Evolutionary conservation across 2,329 filamentous ascomycete species (phyloP), one percentile per base, ranked within the genome.

Genomic region (Diaporthe sp.): DNA sequence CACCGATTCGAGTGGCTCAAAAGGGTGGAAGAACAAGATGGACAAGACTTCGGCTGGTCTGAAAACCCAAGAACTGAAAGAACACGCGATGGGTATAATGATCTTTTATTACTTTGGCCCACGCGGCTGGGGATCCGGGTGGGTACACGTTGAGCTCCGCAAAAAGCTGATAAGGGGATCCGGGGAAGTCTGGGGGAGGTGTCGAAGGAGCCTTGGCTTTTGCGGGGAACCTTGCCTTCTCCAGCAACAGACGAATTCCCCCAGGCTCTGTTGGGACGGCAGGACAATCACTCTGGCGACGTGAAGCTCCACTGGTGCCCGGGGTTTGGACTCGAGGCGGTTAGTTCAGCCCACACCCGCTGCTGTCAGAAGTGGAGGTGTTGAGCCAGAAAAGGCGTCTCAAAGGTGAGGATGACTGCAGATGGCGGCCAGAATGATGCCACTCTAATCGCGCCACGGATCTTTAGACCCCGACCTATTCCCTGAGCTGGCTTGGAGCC

Each of bases 151-250:
- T 47, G 31, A 39, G 34, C 65, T 68, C 65, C 65, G 34, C 65
- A 68, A 53, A 20, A 53, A 20, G 4, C 31, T 39, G 65, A 53
- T 39, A 39, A 68, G 22, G 47, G 34, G 49, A 68, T 68, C 63
- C 65, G 65, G 65, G 65, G 65, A 39, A 68, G 47, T 68, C 65
- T 68, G 65, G 65, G 65, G 63, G 47, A 53, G 31, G 13, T 17
- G 31, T 53, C 47, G 65, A 39, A 53, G 65, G 65, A 68, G 65
- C 17, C 65, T 68, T 68, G 65, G 65, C 65, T 68, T 68, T 68
- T 68, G 65, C 65, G 65, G 65, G 65, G 65, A 68, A 68, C 65
- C 65, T 53, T 68, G 65, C n/a, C 47, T 28, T 53, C 31, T 37
- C 65, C 31, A 68, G 31, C 49, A 39, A 42, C 17, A 42, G 25